Evolutionary conservation across 2,329 filamentous ascomycete genomes (phyloP).

Genomic region (Pseudogymnoascus sp.): DNA sequence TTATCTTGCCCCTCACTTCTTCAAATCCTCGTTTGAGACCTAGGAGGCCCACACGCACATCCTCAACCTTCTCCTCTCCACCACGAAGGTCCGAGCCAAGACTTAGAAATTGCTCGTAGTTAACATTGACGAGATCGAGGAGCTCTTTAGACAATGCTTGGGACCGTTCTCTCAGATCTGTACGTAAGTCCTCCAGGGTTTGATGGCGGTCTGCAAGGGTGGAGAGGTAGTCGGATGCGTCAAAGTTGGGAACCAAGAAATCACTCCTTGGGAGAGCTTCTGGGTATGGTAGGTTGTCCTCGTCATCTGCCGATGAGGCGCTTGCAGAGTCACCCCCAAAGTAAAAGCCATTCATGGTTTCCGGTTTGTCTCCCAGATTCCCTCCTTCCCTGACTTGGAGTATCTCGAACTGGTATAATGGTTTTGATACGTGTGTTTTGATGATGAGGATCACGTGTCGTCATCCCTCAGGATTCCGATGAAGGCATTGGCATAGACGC

Average conservation of each 20-base stretch:
- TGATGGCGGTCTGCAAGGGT: constrained; percentile 83
- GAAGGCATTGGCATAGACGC: neutral
- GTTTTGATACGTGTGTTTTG: neutral
- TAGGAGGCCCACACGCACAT: constrained; percentile 78
- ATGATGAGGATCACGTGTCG: constrained; percentile 9
- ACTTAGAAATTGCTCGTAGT: constrained; percentile 86
- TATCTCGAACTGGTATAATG: neutral
- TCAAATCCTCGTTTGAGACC: constrained; percentile 80
- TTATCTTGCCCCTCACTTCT: constrained; percentile 61
- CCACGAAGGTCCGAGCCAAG: constrained; percentile 75
- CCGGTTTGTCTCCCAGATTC: neutral
- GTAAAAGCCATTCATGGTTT: constrained; percentile 42
- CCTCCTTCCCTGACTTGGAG: neutral
- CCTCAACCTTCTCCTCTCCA: constrained; percentile 86
- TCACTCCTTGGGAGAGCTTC: constrained; percentile 73
- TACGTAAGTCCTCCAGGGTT: constrained; percentile 85
- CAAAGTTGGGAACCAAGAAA: constrained; percentile 73
- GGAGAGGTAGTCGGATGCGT: constrained; percentile 75
- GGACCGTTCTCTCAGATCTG: constrained; percentile 76
- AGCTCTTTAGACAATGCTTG: constrained; percentile 78
- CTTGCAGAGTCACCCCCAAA: constrained; percentile 29
- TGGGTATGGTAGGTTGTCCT: constrained; percentile 78
- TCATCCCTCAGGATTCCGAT: constrained; percentile 2
- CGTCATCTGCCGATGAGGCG: constrained; percentile 43
- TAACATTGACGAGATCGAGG: constrained; percentile 87